Evolutionary conservation across 805 yeast species (phyloP), one percentile per base, ranked within the genome.

Genomic region (Cyberlindnera mycetangii): DNA sequence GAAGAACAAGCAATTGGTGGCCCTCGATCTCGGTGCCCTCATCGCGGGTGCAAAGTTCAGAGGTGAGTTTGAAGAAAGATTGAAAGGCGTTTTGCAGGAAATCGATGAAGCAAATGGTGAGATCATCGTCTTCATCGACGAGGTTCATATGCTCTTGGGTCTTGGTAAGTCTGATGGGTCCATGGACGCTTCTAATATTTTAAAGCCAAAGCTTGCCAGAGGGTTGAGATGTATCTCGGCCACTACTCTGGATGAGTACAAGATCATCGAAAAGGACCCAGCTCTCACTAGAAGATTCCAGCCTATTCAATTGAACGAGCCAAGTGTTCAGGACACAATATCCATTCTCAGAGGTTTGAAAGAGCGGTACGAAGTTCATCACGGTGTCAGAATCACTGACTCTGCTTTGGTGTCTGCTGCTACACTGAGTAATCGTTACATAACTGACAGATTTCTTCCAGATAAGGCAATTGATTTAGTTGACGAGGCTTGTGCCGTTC

Each of bases 221-320:
- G 98, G 98, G 1, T 73, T 92, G 44, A 92, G 95, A 52, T 87
- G 96, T 66, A 88, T 95, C 59, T 96, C 97, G 49, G 99, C 99
- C 1, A 92, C 99, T 1, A 92, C 99, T 1, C 71, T 88, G 40
- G 97, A 92, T 51, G 99, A 92, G 63, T 92, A 86, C 67, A 89
- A 89, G 62, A 88, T 89, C 57, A 92, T 92, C 52, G 98, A 92
- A 66, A 92, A 92, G 61, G 99, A 92, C 59, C 95, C 96, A 1
- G 98, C 98, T 1, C 72, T 92, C 49, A 92, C 97, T 2, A 79
- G 99, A 69, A 76, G 99, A 55, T 90, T 92, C 65, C 96, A 92
- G 56, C 85, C 96, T 1, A 95, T 92, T 24, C 59, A 78, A 47
- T 83, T 92, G 30, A 80, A 79, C 47, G 98, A 93, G 60, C 99